Percentiles rank a stretch among this genome's conserved stretches.
phyloP scores from a whole-genome alignment of 192 early-diverging fungal genomes.

The Linderina pennispora region DNA sequence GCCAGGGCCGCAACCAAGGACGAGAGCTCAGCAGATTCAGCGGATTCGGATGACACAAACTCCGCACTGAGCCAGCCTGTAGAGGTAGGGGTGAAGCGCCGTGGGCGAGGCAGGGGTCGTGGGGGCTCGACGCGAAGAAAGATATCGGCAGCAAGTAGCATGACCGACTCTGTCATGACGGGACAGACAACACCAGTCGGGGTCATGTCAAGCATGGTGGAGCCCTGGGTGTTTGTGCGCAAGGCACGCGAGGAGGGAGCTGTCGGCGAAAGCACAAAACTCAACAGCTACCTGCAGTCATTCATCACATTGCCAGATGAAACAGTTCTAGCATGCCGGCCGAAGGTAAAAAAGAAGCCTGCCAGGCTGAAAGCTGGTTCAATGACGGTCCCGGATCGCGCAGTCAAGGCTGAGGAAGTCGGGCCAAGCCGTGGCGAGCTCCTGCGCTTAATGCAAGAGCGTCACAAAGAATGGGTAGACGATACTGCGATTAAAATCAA shows the following conservation, averaged over 20 bases:
- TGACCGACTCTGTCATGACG: too few relatives aligned
- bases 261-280: too few relatives aligned
- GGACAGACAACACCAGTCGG: too few relatives aligned
- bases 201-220: background rate
- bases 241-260: background rate
- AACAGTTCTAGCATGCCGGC: conserved; percentile 14
- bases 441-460: conserved; percentile 6
- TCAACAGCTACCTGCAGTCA: conserved; percentile 23
- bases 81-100: background rate
- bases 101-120: background rate
- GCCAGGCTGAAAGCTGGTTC: conserved; percentile 9
- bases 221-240: conserved; percentile 1
- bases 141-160: too few relatives aligned
- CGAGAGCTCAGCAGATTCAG: background rate
- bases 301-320: conserved; percentile 32
- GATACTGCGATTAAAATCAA: conserved; percentile 13
- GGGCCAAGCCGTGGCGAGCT: background rate
- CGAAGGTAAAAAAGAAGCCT: background rate
- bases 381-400: conserved; percentile 9
- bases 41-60: background rate
- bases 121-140: background rate
- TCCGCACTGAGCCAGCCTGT: background rate
- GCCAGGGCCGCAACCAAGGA: background rate
- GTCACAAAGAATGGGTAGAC: conserved; percentile 14
- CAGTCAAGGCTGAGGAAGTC: background rate